A percentile compares a stretch with the other conserved stretches of the same genome.
These are phyloP conservation scores for Kalanchoe fedtschenkoi DNA, from an alignment of 164 flowering plant species.

Conservation along the genomic window DNA sequence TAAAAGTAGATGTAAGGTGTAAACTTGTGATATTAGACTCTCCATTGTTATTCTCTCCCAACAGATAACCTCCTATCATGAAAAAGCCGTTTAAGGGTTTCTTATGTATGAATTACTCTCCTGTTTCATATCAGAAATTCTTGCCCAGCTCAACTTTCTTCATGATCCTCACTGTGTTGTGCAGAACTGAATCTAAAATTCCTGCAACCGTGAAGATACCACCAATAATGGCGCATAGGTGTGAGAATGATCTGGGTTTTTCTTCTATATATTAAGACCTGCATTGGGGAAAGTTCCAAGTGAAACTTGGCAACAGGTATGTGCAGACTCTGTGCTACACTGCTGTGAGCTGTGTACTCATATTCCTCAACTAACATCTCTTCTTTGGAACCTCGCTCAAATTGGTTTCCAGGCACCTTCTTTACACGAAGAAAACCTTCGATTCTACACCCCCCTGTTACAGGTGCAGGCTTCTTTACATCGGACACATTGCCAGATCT, in stretches of 20 bases:
- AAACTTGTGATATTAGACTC: neutral
- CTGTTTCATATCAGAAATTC: constrained; percentile 45
- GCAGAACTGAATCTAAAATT: constrained; percentile 77
- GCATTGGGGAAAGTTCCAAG: constrained; percentile 90
- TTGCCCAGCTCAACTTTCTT: constrained; percentile 93
- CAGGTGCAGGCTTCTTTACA: constrained; percentile 81
- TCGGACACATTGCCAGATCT: constrained; percentile 23
- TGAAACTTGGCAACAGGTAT: constrained; percentile 87
- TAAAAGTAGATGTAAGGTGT: neutral
- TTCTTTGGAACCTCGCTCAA: constrained; percentile 23
- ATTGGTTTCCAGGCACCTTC: too few species aligned
- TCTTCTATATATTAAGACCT: constrained; percentile 82
- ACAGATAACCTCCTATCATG: neutral
- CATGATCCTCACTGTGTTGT: constrained; percentile 62
- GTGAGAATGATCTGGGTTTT: constrained; percentile 66
- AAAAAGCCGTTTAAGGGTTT: neutral
- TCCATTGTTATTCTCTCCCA: neutral
- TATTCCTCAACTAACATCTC: constrained; percentile 60
- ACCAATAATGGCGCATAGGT: constrained; percentile 83
- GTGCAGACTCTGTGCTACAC: constrained; percentile 47
- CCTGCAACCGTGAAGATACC: constrained; percentile 98
- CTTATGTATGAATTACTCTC: neutral
- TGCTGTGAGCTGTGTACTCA: constrained; percentile 97
- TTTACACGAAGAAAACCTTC: constrained; percentile 97
- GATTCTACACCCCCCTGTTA: constrained; percentile 79